Percentiles rank a stretch among this genome's conserved stretches.
Evolutionary conservation across 768 basidiomycete genomes (phyloP).

Genomic region (Tylopilus plumbeoviolaceoides): DNA sequence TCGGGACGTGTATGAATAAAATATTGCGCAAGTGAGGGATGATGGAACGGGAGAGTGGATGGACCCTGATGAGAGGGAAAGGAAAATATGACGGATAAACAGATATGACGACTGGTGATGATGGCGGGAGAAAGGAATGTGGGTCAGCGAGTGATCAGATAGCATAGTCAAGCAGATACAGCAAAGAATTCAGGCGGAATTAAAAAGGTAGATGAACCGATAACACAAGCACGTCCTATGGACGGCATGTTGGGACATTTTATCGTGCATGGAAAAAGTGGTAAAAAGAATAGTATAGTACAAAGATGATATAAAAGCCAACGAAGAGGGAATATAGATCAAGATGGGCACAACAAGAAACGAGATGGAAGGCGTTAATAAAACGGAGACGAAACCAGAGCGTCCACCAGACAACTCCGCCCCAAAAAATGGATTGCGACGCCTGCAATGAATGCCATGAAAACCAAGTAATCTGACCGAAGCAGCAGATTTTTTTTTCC

Average conservation of each 20-base stretch:
- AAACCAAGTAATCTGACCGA: neutral
- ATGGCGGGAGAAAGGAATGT: slow-evolving; percentile 6
- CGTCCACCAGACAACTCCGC: slow-evolving; percentile 7
- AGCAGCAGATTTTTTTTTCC: neutral
- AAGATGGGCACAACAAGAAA: slow-evolving; percentile 15
- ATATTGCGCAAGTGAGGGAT: neutral
- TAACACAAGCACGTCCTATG: slow-evolving; percentile 7
- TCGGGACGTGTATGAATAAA: neutral
- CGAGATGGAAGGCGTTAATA: slow-evolving; percentile 4
- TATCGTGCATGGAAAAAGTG: neutral
- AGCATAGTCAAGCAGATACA: slow-evolving; percentile 11
- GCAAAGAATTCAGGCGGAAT: neutral
- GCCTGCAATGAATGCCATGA: slow-evolving; percentile 4
- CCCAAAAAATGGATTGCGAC: neutral
- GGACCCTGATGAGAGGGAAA: neutral
- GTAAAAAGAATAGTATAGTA: slow-evolving; percentile 4
- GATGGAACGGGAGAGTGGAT: neutral
- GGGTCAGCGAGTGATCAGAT: slow-evolving; percentile 10
- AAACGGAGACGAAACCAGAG: slow-evolving; percentile 2
- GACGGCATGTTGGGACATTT: slow-evolving; percentile 1
- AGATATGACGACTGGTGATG: slow-evolving; percentile 1
- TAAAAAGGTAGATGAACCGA: slow-evolving; percentile 1
- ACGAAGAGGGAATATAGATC: slow-evolving; percentile 6
- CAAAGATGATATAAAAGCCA: slow-evolving; percentile 10
- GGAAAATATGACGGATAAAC: slow-evolving; percentile 13